Conservation (phyloP, 805 yeast species). For the Jamesozyma hellenica region DNA sequence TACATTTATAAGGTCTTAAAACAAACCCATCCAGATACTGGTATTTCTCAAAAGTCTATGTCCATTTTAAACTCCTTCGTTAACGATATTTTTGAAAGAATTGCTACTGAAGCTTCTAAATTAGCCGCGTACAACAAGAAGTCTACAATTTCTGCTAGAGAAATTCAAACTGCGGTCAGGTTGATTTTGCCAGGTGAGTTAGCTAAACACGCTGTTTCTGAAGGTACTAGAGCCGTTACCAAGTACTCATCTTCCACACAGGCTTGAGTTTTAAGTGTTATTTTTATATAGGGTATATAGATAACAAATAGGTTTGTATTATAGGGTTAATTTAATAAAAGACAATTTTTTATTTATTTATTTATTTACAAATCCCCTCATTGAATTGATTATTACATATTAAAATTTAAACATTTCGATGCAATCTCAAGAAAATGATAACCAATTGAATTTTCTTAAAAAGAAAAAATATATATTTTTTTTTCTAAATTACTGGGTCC, state of each 20-base stretch:
- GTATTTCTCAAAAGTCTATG: constrained; percentile 98
- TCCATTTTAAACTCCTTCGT: constrained; percentile 97
- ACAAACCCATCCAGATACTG: constrained; percentile 99
- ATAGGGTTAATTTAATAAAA: constrained; percentile 1
- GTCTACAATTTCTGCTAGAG: constrained; percentile 95
- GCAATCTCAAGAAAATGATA: too few relatives aligned
- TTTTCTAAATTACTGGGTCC: too few relatives aligned
- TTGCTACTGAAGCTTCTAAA: constrained; percentile 95
- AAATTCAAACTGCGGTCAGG: constrained; percentile 97
- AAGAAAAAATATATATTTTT: too few relatives aligned
- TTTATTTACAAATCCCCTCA: too few relatives aligned
- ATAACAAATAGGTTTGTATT: constrained; percentile 2
- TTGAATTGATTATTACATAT: too few relatives aligned
- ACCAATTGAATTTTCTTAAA: too few relatives aligned
- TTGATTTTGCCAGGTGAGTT: constrained; percentile 96
- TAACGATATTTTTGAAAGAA: constrained; percentile 95
- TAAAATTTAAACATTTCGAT: too few relatives aligned
- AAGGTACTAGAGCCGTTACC: constrained; percentile 97
- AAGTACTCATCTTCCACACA: constrained; percentile 70
- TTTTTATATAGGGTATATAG: constrained; percentile 1
- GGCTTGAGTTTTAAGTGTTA: too few relatives aligned
- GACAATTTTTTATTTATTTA: too few relatives aligned
- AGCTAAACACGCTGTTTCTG: constrained; percentile 97
- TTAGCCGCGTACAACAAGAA: constrained; percentile 98
- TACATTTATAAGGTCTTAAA: constrained; percentile 97